A percentile compares a stretch with the other conserved stretches of the same genome.
Evolutionary conservation across 106 monocot genomes (phyloP).

Genomic region (Triglochin maritima): DNA sequence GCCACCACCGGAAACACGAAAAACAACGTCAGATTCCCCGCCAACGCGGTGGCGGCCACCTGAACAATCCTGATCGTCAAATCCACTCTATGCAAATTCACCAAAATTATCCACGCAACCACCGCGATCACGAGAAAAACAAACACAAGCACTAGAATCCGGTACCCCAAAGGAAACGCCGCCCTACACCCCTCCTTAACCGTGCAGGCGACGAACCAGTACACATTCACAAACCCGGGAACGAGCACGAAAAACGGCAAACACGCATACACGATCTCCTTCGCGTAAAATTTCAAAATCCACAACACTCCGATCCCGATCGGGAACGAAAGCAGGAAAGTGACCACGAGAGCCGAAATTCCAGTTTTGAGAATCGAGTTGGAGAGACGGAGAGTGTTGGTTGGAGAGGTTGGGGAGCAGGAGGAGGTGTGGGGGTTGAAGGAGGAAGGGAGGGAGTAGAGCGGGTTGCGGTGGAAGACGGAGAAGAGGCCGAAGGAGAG

Average conservation of each 20-base stretch:
- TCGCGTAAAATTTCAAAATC: slow-evolving; percentile 44
- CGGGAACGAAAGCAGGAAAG: slow-evolving; percentile 34
- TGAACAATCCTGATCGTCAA: slow-evolving; percentile 55
- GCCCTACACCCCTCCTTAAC: slow-evolving; percentile 22
- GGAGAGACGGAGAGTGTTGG: slow-evolving; percentile 1
- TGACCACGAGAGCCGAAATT: slow-evolving; percentile 50
- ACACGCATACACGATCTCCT: slow-evolving; percentile 50
- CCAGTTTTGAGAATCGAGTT: slow-evolving; percentile 16
- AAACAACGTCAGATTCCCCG: slow-evolving; percentile 40
- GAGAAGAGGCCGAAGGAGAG: slow-evolving; percentile 44
- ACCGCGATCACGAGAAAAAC: slow-evolving; percentile 47
- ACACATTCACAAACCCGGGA: slow-evolving; percentile 52
- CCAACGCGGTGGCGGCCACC: slow-evolving; percentile 41
- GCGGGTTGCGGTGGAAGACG: slow-evolving; percentile 35
- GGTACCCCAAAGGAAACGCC: slow-evolving; percentile 54
- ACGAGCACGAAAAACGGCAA: slow-evolving; percentile 70
- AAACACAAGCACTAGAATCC: slow-evolving; percentile 54
- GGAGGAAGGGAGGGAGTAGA: slow-evolving; percentile 30
- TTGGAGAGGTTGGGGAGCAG: background rate
- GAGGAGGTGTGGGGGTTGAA: slow-evolving; percentile 31
- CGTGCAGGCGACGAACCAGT: slow-evolving; percentile 78
- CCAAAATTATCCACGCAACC: slow-evolving; percentile 53
- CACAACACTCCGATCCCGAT: slow-evolving; percentile 42
- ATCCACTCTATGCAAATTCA: slow-evolving; percentile 65
- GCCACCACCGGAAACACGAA: slow-evolving; percentile 30